Conservation (phyloP, 2,329 filamentous ascomycete genomes). For the Paramyrothecium sp. region DNA sequence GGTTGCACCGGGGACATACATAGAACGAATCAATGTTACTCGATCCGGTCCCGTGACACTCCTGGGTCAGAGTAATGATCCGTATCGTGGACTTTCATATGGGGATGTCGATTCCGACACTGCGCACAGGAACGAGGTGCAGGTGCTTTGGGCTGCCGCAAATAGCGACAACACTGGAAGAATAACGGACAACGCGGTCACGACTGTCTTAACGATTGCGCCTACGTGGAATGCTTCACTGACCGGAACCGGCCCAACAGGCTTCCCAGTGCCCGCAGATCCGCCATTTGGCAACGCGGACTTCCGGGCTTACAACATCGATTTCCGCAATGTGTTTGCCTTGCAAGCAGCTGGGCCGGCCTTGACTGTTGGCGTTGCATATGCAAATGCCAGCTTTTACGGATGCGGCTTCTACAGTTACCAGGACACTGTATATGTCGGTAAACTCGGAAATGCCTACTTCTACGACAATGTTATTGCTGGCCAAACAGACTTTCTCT, state of each 20-base stretch:
- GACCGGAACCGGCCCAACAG: neutral
- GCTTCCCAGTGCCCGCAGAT: neutral
- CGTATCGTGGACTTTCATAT: neutral
- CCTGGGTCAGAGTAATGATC: neutral
- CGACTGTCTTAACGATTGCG: neutral
- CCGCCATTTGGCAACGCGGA: neutral
- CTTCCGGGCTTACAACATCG: constrained; percentile 1
- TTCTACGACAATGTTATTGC: constrained; percentile 1
- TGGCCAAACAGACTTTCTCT: neutral
- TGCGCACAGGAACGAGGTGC: neutral
- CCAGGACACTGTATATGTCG: neutral
- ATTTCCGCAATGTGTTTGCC: neutral
- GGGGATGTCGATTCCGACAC: neutral
- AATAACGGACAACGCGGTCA: neutral
- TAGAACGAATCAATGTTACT: neutral
- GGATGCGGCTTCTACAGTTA: neutral
- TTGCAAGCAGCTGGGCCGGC: neutral
- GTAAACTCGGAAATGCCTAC: neutral
- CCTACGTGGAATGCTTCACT: neutral
- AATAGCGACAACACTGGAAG: neutral
- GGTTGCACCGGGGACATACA: neutral
- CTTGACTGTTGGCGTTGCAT: neutral
- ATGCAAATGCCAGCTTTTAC: constrained; percentile 1
- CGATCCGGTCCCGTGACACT: neutral
- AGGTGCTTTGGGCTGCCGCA: neutral